Evolutionary conservation across 352 stramenopile species (phyloP).

Genomic region (Globisporangium heterothallicum): DNA sequence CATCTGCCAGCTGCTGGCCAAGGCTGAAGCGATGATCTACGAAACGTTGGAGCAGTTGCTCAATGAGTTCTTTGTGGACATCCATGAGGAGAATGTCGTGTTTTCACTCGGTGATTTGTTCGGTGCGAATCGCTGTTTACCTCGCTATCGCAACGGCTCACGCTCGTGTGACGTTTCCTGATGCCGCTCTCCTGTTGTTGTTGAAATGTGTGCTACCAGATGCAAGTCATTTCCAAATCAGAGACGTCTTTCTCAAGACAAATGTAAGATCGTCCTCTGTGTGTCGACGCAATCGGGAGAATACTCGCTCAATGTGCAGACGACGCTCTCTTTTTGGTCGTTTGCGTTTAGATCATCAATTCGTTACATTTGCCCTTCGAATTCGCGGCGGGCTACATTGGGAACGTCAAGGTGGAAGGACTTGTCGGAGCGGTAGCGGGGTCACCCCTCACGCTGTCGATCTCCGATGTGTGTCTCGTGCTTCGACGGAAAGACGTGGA

Average conservation of each 20-base stretch:
- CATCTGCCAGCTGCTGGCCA: too few species aligned
- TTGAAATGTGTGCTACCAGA: conserved; percentile 19
- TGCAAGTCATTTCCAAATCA: conserved; percentile 56
- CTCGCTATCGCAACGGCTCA: too few species aligned
- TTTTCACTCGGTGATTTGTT: conserved; percentile 77
- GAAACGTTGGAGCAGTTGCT: conserved; percentile 49
- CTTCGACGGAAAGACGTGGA: conserved; percentile 46
- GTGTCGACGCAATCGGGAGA: too few species aligned
- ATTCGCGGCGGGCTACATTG: conserved; percentile 57
- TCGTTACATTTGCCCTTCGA: conserved; percentile 60
- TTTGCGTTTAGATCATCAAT: conserved; percentile 44
- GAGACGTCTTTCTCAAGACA: conserved; percentile 58
- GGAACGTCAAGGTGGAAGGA: conserved; percentile 60
- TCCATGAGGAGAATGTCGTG: conserved; percentile 45
- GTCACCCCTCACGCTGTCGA: conserved; percentile 39
- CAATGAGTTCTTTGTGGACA: conserved; percentile 59
- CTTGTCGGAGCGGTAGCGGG: conserved; percentile 52
- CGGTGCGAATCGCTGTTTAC: conserved; percentile 36
- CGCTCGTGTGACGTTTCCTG: not conserved
- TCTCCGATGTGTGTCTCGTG: conserved; percentile 62
- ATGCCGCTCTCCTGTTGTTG: not conserved
- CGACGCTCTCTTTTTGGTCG: not conserved
- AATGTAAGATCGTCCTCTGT: conserved; percentile 24
- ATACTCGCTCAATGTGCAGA: not conserved
- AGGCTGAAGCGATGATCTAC: conserved; percentile 51